These are phyloP conservation scores for Tetrapisispora arboricola DNA, from an alignment of 805 yeast genomes.

Conservation along the genomic window DNA sequence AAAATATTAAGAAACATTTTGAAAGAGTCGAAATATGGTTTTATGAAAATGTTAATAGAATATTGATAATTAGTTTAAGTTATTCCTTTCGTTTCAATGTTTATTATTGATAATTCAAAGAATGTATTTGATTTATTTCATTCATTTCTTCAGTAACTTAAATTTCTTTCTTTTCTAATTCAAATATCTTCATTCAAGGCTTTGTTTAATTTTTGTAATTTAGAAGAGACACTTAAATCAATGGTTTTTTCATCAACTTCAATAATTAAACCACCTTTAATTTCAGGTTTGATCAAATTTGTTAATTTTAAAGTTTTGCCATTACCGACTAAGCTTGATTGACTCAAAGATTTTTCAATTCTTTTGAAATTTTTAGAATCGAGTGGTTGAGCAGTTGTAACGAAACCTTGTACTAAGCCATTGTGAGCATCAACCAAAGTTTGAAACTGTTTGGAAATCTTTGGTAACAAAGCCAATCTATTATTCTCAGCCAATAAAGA, in stretches of 20 bases:
- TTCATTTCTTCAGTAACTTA: too few relatives aligned
- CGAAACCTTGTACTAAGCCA: slow-evolving; percentile 87
- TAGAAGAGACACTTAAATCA: slow-evolving; percentile 78
- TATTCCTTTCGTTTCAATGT: neutral
- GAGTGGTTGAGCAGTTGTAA: slow-evolving; percentile 78
- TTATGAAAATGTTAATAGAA: neutral
- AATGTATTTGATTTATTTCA: too few relatives aligned
- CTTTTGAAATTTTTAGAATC: slow-evolving; percentile 71
- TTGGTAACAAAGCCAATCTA: slow-evolving; percentile 64
- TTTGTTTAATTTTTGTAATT: slow-evolving; percentile 82
- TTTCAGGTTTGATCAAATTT: slow-evolving; percentile 79
- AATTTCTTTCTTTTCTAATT: slow-evolving; percentile 13
- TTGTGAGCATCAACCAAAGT: slow-evolving; percentile 78
- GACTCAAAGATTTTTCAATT: slow-evolving; percentile 66
- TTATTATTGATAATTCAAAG: neutral
- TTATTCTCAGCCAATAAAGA: slow-evolving; percentile 86
- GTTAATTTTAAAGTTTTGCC: slow-evolving; percentile 78
- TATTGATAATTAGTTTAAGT: neutral
- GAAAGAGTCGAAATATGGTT: neutral
- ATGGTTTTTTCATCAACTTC: slow-evolving; percentile 96
- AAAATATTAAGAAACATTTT: too few relatives aligned
- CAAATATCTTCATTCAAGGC: slow-evolving; percentile 79
- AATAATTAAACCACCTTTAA: slow-evolving; percentile 90
- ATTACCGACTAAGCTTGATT: slow-evolving; percentile 71
- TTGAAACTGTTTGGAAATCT: slow-evolving; percentile 61